Conservation (phyloP, 306 rosid genomes). For the Ormosia emarginata region DNA sequence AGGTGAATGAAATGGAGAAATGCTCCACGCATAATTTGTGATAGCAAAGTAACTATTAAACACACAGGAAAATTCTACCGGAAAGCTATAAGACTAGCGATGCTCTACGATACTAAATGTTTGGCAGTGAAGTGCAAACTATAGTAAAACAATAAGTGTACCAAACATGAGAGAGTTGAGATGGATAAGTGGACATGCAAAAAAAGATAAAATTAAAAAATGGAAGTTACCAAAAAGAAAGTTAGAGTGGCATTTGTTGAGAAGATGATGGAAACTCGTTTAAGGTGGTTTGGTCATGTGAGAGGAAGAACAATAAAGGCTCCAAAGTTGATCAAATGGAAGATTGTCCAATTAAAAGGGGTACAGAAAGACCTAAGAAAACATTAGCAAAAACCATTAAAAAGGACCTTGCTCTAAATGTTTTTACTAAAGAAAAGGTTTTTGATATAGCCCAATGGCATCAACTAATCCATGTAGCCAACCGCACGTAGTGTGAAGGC, state of each 20-base stretch:
- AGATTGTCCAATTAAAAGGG: no score
- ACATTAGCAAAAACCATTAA: background rate
- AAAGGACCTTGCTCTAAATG: background rate
- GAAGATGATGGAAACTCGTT: no score
- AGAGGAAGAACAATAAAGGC: no score
- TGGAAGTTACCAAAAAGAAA: background rate
- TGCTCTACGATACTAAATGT: background rate
- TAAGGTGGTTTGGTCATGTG: no score
- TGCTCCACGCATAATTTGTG: no score
- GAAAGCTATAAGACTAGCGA: background rate
- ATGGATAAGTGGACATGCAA: background rate
- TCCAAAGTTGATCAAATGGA: no score
- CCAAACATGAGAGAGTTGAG: background rate
- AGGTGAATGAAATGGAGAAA: no score
- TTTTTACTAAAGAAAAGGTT: background rate
- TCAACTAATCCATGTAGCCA: background rate
- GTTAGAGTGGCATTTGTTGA: no score
- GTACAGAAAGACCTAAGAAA: no score
- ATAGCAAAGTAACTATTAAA: background rate
- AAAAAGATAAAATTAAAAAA: background rate
- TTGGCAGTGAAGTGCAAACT: background rate
- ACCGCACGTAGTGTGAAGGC: background rate
- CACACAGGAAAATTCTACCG: background rate
- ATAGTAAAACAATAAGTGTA: background rate
- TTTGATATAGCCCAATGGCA: background rate